Evolutionary conservation across 208 protist genomes (phyloP), one percentile per base, ranked within the genome.

Genomic region (Crithidia thermophila): DNA sequence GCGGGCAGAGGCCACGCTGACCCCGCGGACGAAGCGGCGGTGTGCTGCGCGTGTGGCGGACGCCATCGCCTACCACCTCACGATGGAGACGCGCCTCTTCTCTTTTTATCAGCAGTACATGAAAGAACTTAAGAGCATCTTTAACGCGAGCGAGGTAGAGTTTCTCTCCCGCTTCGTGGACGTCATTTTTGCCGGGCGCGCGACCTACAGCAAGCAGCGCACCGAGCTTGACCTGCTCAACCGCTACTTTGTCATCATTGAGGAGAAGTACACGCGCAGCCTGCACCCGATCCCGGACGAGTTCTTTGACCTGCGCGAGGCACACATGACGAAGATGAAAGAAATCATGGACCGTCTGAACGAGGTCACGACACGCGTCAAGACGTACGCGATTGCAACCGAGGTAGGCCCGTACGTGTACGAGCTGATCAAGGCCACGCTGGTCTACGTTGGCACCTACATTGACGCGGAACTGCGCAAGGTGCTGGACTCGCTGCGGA

Each of bases 261-360:
- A 95, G 21, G 87, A 95, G 49, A 78, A 77, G 25, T 94, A 95
- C 75, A 91, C 87, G 5, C 85, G 83, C 23, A 73, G 66, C n/a
- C 79, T 95, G 47, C 85, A 91, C 61, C 72, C 79, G 23, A 61
- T 91, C 31, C 83, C 82, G 2, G 87, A 82, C 18, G 81, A 90
- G 71, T 67, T 82, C 27, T 91, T 91, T 66, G 87, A 95, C 43
- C 67, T 94, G 6, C 79, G 83, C 28, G 87, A 92, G 69, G 90
- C 79, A n/a, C 87, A 95, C 71, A 93, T 94, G 83, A 47, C 70
- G 13, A 95, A 93, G 63, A 81, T 89, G 34, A 85, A 87, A 52
- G 85, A 90, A 31, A 64, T 91, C 49, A 65, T 93, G 59, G 70
- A 93, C 27, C 52, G 77, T 28, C 33, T 94, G 27, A 79, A 59